Conservation (phyloP, 176 grass and related monocot genomes). For the Ensete ventricosum region DNA sequence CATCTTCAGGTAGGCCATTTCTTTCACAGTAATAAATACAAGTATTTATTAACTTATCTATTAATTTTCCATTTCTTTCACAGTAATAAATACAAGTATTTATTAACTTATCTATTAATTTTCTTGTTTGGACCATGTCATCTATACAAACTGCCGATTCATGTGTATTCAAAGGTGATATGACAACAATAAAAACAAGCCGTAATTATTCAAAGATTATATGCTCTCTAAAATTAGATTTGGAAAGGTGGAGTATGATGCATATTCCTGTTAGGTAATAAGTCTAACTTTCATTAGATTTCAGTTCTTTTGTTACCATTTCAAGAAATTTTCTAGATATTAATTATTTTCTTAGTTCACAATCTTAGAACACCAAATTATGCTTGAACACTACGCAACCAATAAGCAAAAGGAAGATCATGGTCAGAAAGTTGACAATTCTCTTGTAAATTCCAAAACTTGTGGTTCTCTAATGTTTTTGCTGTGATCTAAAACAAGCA, state of each 20-base stretch:
- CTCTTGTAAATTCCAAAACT: slow-evolving; percentile 21
- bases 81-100: neutral
- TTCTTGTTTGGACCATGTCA: neutral
- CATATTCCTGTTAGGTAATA: neutral
- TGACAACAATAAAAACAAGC: neutral
- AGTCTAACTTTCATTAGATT: neutral
- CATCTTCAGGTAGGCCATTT: slow-evolving; percentile 32
- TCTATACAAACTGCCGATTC: neutral
- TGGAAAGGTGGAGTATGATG: neutral
- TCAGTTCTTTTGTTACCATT: slow-evolving; percentile 3
- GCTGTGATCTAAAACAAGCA: neutral
- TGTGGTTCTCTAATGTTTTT: neutral
- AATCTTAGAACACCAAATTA: slow-evolving; percentile 8
- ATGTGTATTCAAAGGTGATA: neutral
- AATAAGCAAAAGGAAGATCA: slow-evolving; percentile 28
- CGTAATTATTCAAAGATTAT: neutral
- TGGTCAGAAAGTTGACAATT: slow-evolving; percentile 36
- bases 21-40: neutral
- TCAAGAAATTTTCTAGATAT: slow-evolving; percentile 1
- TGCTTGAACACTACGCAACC: slow-evolving; percentile 23
- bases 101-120: neutral
- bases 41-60: neutral
- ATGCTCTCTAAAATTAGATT: neutral
- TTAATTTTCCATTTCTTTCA: neutral
- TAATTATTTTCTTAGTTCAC: slow-evolving; percentile 8